Evolutionary conservation across 2,329 filamentous ascomycete genomes (phyloP), one percentile per base, ranked within the genome.

Genomic region (Colletotrichum spinosum): DNA sequence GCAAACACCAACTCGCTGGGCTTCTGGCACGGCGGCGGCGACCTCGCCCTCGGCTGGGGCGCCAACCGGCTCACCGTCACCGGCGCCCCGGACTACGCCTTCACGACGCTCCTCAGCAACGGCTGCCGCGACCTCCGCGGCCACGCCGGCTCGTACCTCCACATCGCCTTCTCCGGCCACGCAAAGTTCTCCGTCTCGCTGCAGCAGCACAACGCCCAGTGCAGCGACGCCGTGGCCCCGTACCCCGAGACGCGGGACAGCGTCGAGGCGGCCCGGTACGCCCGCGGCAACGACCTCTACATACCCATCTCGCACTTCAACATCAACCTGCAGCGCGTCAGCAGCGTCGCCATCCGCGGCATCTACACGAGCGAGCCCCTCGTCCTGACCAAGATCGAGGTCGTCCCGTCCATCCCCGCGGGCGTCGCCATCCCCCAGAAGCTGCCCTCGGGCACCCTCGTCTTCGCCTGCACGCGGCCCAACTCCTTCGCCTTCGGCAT

Each of bases 401-500:
- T 92, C 61, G 84, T 90, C 11, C 76, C 80, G 17, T 76, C 79
- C 0, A 76, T 89, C 2, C 89, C 89, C 1, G 67, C 76, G 0
- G 76, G 77, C 15, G 83, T 85, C 66, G 79, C 73, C 37, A 78
- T 90, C 8, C 88, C 88, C 2, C 75, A 77, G 61, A 91, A 91
- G 76, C 77, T 89, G 37, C 83, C 87, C 0, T 88, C 83, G 1
- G 89, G 89, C 7, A 83, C 81, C 17, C 79, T 92, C 39, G 79
- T 89, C 50, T 87, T 91, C 70, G 80, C 84, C 7, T 92, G 90
- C 80, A 89, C 85, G 69, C 83, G 88, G 15, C 88, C 89, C 51
- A 90, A 91, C 77, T 88, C 86, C 0, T 91, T 92, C 73, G 90
- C 90, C 1, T 91, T 92, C 74, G 89, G 89, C 54, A 91, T 92